A percentile compares a stretch with the other conserved stretches of the same genome.
These are phyloP conservation scores for Mucor saturninus DNA, from an alignment of 371 early-diverging fungal genomes.

Conservation along the genomic window DNA sequence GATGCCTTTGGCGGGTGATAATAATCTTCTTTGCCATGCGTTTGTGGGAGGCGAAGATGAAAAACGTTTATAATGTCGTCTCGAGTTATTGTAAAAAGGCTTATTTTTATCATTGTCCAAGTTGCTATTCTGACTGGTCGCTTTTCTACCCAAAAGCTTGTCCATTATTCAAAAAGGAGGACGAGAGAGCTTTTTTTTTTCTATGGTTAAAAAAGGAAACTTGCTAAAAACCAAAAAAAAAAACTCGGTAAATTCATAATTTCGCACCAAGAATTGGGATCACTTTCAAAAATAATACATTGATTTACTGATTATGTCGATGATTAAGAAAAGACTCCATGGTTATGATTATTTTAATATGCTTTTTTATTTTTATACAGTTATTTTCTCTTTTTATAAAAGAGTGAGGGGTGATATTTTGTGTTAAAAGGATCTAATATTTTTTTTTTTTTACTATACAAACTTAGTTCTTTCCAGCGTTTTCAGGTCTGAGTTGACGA, in stretches of 20 bases:
- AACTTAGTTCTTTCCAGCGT: slow-evolving; percentile 45
- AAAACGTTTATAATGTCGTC: slow-evolving; percentile 9
- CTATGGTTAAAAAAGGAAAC: background rate
- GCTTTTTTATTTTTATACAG: background rate
- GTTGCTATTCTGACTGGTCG: background rate
- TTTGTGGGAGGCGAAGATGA: background rate
- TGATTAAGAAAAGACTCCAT: no score
- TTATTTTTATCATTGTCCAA: slow-evolving; percentile 10
- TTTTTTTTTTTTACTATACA: background rate
- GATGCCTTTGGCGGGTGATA: slow-evolving; percentile 3
- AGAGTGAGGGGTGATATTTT: slow-evolving; percentile 4
- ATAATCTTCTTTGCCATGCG: background rate
- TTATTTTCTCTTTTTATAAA: background rate
- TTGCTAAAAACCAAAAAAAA: background rate
- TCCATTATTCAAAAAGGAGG: slow-evolving; percentile 1
- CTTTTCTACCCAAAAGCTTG: background rate
- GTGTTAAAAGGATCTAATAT: background rate
- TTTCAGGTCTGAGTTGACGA: slow-evolving; percentile 86
- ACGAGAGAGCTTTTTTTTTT: background rate
- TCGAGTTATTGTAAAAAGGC: slow-evolving; percentile 8
- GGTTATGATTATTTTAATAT: background rate
- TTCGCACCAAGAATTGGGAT: no score
- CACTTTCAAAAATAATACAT: no score
- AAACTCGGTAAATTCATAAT: no score
- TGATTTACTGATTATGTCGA: no score